A percentile compares a stretch with the other conserved stretches of the same genome.
These are phyloP conservation scores for Russula virescens DNA, from an alignment of 768 basidiomycete species.

Conservation along the genomic window DNA sequence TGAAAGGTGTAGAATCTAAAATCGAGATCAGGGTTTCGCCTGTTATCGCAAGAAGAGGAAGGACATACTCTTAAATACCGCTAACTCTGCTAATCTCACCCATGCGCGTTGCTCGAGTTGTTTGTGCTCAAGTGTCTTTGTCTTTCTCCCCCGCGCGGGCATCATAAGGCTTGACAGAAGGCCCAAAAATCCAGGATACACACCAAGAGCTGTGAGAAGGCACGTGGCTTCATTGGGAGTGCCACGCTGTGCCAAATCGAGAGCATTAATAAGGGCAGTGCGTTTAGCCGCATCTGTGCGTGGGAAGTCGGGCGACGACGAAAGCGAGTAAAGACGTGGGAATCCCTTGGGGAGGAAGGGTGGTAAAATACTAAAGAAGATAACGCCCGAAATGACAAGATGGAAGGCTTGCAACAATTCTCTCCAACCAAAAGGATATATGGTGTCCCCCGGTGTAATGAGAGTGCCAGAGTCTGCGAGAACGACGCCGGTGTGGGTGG, in stretches of 20 bases:
- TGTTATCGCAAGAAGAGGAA: background rate
- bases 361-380: slow-evolving; percentile 53
- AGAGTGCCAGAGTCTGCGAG: slow-evolving; percentile 36
- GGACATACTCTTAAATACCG: slow-evolving; percentile 36
- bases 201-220: slow-evolving; percentile 38
- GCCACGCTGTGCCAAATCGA: slow-evolving; percentile 33
- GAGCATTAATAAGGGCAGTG: slow-evolving; percentile 31
- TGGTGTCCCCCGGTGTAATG: slow-evolving; percentile 21
- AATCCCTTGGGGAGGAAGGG: slow-evolving; percentile 37
- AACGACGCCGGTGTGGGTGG: slow-evolving; percentile 56
- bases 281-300: slow-evolving; percentile 24
- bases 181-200: slow-evolving; percentile 35
- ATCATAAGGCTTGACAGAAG: slow-evolving; percentile 31
- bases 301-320: slow-evolving; percentile 2
- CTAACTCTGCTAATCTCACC: slow-evolving; percentile 46
- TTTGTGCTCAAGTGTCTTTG: slow-evolving; percentile 34
- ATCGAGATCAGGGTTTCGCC: slow-evolving; percentile 9
- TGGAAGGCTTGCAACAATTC: slow-evolving; percentile 61
- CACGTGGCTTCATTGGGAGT: slow-evolving; percentile 35
- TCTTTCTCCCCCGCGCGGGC: slow-evolving; percentile 28
- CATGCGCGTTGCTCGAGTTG: slow-evolving; percentile 45
- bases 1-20: slow-evolving; percentile 29
- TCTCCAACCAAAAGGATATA: slow-evolving; percentile 40
- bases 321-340: background rate
- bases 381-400: slow-evolving; percentile 55